Evolutionary conservation across 1,139 yeast genomes (phyloP).

Genomic region (Wickerhamiella pararugosa): DNA sequence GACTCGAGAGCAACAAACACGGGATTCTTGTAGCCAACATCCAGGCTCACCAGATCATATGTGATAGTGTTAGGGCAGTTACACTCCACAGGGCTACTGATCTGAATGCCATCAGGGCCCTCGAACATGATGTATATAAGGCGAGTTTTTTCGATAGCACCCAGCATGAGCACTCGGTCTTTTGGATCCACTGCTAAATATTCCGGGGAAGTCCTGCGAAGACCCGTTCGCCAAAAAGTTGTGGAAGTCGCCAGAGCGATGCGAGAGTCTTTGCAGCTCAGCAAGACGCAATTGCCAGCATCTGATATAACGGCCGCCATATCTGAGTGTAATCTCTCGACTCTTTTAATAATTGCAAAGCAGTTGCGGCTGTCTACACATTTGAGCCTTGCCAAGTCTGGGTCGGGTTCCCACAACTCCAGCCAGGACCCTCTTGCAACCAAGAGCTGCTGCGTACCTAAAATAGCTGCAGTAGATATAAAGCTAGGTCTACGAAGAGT

Average conservation of each 20-base stretch:
- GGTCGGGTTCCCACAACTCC: slow-evolving; percentile 38
- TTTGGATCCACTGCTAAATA: slow-evolving; percentile 60
- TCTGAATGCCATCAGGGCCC: slow-evolving; percentile 32
- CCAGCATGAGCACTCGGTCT: slow-evolving; percentile 53
- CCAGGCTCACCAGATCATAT: slow-evolving; percentile 42
- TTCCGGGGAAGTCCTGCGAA: slow-evolving; percentile 62
- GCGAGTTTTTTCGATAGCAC: slow-evolving; percentile 61
- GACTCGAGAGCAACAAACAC: slow-evolving; percentile 35
- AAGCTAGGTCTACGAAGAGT: too few relatives aligned
- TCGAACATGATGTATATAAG: slow-evolving; percentile 45
- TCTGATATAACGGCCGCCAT: slow-evolving; percentile 60
- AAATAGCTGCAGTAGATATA: too few relatives aligned
- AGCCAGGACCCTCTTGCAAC: slow-evolving; percentile 40
- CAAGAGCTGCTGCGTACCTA: slow-evolving; percentile 44
- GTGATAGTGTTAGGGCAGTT: slow-evolving; percentile 39
- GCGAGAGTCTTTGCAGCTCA: slow-evolving; percentile 31
- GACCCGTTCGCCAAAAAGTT: slow-evolving; percentile 61
- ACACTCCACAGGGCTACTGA: slow-evolving; percentile 67
- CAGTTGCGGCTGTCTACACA: slow-evolving; percentile 32
- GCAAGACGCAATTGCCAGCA: slow-evolving; percentile 54
- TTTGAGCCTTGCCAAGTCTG: slow-evolving; percentile 40
- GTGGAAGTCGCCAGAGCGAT: slow-evolving; percentile 42
- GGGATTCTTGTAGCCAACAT: slow-evolving; percentile 72
- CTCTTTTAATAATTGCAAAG: slow-evolving; percentile 45
- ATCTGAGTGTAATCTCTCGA: slow-evolving; percentile 42